phyloP scores from a whole-genome alignment of 192 early-diverging fungal species.

The Mortierella claussenii region DNA sequence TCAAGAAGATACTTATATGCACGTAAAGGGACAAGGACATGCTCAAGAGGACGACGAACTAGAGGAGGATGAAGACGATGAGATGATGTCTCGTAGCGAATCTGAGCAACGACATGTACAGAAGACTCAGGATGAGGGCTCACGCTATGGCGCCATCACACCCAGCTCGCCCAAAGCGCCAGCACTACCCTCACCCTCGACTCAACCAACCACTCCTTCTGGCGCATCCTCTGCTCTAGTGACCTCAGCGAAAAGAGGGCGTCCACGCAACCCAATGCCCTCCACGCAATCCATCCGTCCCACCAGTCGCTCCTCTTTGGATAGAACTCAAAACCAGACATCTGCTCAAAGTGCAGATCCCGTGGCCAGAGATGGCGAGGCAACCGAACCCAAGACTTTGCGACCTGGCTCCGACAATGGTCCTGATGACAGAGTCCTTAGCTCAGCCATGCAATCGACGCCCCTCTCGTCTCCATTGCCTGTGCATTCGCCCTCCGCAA shows the following conservation, averaged over 20 bases:
- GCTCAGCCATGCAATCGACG: background rate
- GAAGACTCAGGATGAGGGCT: background rate
- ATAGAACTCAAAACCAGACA: background rate
- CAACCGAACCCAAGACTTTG: background rate
- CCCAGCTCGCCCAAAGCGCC: constrained; percentile 7
- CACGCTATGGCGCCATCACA: background rate
- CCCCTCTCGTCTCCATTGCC: constrained; percentile 12
- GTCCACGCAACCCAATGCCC: constrained; percentile 28
- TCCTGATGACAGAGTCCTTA: constrained; percentile 5
- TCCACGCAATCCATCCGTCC: constrained; percentile 6
- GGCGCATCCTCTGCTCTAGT: constrained; percentile 3
- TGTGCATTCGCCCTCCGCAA: background rate
- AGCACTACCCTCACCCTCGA: constrained; percentile 6
- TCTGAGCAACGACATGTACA: constrained; percentile 18
- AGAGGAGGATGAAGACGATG: constrained; percentile 37
- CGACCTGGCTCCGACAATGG: background rate
- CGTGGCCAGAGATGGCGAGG: constrained; percentile 4
- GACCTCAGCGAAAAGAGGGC: constrained; percentile 44
- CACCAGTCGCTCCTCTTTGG: constrained; percentile 12
- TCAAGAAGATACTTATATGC: constrained; percentile 32
- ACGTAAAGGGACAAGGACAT: constrained; percentile 3
- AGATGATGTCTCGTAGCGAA: constrained; percentile 29
- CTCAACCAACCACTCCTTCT: constrained; percentile 16
- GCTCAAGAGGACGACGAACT: constrained; percentile 34
- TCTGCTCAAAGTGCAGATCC: background rate